These are phyloP conservation scores for Babesia bovis DNA, from an alignment of 169 alveolate species.

Conservation along the genomic window DNA sequence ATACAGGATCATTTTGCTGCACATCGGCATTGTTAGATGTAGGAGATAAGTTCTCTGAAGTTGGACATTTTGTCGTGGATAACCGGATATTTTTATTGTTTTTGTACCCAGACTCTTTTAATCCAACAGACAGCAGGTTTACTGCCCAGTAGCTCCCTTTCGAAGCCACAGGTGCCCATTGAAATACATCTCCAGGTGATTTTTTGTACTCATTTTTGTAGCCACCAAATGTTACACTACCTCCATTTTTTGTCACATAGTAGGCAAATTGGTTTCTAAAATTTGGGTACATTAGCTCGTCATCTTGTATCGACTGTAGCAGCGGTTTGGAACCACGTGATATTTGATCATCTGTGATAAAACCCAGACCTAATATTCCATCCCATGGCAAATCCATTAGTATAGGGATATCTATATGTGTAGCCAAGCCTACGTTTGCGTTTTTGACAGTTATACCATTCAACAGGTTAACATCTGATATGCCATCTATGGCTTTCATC, in stretches of 20 bases:
- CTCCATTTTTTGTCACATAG: slow-evolving; percentile 63
- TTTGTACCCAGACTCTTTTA: background rate
- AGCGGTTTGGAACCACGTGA: slow-evolving; percentile 72
- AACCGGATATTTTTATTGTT: background rate
- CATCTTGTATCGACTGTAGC: slow-evolving; percentile 41
- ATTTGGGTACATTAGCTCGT: slow-evolving; percentile 35
- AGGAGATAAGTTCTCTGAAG: background rate
- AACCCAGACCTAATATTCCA: slow-evolving; percentile 78
- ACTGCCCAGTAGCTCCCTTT: slow-evolving; percentile 56
- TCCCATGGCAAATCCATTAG: slow-evolving; percentile 66
- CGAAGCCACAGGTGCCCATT: slow-evolving; percentile 48
- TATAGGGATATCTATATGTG: slow-evolving; percentile 47
- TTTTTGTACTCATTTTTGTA: slow-evolving; percentile 67
- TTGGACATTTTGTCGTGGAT: background rate
- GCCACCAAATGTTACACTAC: slow-evolving; percentile 77
- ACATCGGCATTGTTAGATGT: background rate
- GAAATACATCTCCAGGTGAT: slow-evolving; percentile 69
- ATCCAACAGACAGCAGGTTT: slow-evolving; percentile 22
- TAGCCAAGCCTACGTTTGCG: slow-evolving; percentile 63
- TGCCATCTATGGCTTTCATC: slow-evolving; percentile 61
- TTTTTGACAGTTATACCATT: slow-evolving; percentile 41
- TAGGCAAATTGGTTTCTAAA: slow-evolving; percentile 60
- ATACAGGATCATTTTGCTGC: background rate
- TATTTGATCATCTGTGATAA: slow-evolving; percentile 68
- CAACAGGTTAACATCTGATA: slow-evolving; percentile 39